Base-by-base conservation (phyloP, 1,284 basidiomycete species). In the Melanopsichium pennsylvanicum region DNA sequence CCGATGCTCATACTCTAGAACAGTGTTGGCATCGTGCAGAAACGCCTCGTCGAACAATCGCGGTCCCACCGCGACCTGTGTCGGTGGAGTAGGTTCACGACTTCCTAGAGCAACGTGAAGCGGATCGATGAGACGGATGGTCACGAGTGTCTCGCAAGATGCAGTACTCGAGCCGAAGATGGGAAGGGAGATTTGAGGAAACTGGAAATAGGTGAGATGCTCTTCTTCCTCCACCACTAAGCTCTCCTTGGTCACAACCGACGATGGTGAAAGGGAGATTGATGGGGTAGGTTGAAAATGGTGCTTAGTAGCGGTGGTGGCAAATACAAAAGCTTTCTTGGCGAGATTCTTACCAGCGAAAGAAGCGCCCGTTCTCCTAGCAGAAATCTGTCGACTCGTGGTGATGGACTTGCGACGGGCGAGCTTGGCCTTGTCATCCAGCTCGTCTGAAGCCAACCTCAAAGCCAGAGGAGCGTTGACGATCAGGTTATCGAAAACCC, bases 401-500 rank as follows among this genome's bases (percentile, higher is more conserved):
- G 31, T 26, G 3, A 27, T 27, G 5, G 32, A 29, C 11, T 33
- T 26, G 15, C 32, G 44, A 7, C 15, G 23, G 10, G 37, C 42
- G 19, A 57, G 3, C 40, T 57, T 64, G 5, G 49, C 37, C 44
- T 69, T 72, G 9, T 60, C 55, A n/a, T 68, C 49, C 16, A 57
- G 19, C 40, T 72, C 55, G 15, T 58, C 56, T 2, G 42, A 59
- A 0, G 44, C 52, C 19, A 69, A 29, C n/a, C 70, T 42, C 21
- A 72, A 15, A 3, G 64, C 70, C 1, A 72, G 47, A 19, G 70
- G 70, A 15, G 70, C 58, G n/a, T 72, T 55, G 9, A 61, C 61
- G 18, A 72, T 44, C 11, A 72, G 40, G 18, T 63, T 52, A 21
- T 68, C 70, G 36, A 69, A 63, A 25, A 61, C 50, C 25, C 60